These are phyloP conservation scores for Fomitopsis schrenkii DNA, from an alignment of 1,284 basidiomycete genomes.

Conservation along the genomic window DNA sequence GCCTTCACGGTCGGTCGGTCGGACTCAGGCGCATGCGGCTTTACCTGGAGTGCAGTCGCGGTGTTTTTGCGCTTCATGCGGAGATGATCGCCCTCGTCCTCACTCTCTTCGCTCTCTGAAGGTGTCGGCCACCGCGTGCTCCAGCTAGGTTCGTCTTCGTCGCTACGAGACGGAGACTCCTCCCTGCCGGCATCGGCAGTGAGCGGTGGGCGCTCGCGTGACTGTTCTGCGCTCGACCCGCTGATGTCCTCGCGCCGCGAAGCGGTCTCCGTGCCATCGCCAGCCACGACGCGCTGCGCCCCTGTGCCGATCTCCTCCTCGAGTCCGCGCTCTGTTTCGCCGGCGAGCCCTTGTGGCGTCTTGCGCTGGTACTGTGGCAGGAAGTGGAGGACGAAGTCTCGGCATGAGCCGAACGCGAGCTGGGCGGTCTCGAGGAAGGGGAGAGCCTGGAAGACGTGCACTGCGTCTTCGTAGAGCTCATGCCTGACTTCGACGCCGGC, in stretches of 20 bases:
- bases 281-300: conserved; percentile 57
- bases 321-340: conserved; percentile 52
- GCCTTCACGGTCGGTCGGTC: neutral
- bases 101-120: conserved; percentile 21
- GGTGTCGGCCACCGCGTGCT: conserved; percentile 29
- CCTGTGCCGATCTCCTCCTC: conserved; percentile 66
- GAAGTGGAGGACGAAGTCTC: conserved; percentile 65
- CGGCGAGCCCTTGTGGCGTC: conserved; percentile 46
- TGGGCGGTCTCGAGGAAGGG: conserved; percentile 75
- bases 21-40: neutral
- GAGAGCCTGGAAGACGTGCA: conserved; percentile 90
- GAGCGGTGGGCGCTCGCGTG: neutral
- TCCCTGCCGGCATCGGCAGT: conserved; percentile 15
- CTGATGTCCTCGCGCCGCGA: conserved; percentile 24
- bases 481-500: conserved; percentile 88
- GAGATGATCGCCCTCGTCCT: conserved; percentile 15
- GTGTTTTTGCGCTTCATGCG: conserved; percentile 3
- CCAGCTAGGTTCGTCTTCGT: conserved; percentile 45
- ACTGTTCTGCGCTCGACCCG: neutral
- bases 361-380: conserved; percentile 47
- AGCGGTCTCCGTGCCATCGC: conserved; percentile 55
- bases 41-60: neutral
- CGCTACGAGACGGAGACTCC: neutral
- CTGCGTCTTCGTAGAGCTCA: conserved; percentile 92
- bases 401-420: conserved; percentile 75